phyloP scores from a whole-genome alignment of 352 stramenopile genomes.

The Hyaloperonospora brassicae region DNA sequence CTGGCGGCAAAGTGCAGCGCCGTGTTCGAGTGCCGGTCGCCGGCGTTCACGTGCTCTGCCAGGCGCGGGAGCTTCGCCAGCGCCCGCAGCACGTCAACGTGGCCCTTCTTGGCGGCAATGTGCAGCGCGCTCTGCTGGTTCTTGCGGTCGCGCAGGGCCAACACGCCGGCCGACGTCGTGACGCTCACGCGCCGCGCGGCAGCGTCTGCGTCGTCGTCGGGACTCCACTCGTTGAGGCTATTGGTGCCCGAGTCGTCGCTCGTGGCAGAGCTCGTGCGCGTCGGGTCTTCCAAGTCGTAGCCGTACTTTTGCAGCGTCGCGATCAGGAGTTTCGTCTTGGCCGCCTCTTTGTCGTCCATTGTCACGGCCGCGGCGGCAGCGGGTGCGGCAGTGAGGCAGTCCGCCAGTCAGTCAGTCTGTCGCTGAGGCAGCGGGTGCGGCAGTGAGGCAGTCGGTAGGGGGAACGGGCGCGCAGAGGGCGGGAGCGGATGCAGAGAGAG shows the following conservation, averaged over 20 bases:
- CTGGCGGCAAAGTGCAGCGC: conserved; percentile 76
- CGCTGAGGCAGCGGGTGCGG: no score
- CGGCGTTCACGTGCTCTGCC: conserved; percentile 62
- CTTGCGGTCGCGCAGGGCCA: conserved; percentile 72
- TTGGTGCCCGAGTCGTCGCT: conserved; percentile 30
- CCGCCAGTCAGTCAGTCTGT: no score
- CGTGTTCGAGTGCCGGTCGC: conserved; percentile 74
- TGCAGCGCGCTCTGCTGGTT: conserved; percentile 82
- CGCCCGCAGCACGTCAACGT: conserved; percentile 69
- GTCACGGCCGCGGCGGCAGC: no score
- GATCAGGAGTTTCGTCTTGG: conserved; percentile 64
- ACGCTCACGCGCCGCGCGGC: conserved; percentile 21
- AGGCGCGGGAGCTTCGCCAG: conserved; percentile 70
- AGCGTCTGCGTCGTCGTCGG: conserved; percentile 22
- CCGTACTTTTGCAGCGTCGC: conserved; percentile 79
- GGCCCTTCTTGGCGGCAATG: conserved; percentile 76
- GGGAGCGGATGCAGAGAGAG: no score
- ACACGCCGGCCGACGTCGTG: conserved; percentile 47
- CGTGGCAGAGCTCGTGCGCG: conserved; percentile 18
- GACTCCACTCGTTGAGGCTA: conserved; percentile 31
- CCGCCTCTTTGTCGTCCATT: conserved; percentile 46
- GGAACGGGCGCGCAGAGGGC: no score
- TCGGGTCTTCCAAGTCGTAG: conserved; percentile 56
- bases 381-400: no score
- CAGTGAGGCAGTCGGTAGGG: no score